Conservation (phyloP, 2,329 filamentous ascomycete species). For the Purpureocillium takamizusanense region DNA sequence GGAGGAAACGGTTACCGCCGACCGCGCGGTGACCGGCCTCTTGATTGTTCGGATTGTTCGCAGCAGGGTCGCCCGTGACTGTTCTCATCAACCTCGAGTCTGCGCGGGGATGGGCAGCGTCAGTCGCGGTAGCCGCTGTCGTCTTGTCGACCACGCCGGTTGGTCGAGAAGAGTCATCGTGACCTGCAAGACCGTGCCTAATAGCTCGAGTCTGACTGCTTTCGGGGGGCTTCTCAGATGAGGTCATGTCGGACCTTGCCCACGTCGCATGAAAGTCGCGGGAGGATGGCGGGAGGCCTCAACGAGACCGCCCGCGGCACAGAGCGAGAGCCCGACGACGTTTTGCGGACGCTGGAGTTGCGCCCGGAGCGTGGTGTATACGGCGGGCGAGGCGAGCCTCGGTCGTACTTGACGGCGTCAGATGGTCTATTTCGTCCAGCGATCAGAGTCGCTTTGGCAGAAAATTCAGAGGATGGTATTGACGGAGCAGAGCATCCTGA, state of each 20-base stretch:
- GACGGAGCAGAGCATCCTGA: too few species aligned
- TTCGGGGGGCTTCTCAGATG: conserved; percentile 18
- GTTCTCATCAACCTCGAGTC: conserved; percentile 6
- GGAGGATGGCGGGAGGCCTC: background rate
- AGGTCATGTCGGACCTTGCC: conserved; percentile 20
- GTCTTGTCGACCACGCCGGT: background rate
- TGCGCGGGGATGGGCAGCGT: conserved; percentile 8
- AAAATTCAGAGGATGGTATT: too few species aligned
- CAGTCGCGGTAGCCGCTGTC: background rate
- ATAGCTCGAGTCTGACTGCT: conserved; percentile 19
- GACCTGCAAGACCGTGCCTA: conserved; percentile 11
- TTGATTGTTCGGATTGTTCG: conserved; percentile 4
- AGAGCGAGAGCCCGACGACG: too few species aligned
- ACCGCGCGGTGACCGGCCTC: conserved; percentile 16
- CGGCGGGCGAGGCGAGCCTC: too few species aligned
- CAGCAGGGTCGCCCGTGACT: background rate
- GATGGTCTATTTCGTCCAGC: too few species aligned
- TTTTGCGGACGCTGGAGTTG: too few species aligned
- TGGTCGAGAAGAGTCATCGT: conserved; percentile 10
- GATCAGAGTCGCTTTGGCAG: too few species aligned
- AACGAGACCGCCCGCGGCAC: too few species aligned
- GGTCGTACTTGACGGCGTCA: too few species aligned
- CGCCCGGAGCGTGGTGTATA: too few species aligned
- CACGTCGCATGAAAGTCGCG: conserved; percentile 11
- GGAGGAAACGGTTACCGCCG: conserved; percentile 23